Evolutionary conservation across 192 early-diverging fungal genomes (phyloP), one percentile per base, ranked within the genome.

Genomic region (Dissophora ornata): DNA sequence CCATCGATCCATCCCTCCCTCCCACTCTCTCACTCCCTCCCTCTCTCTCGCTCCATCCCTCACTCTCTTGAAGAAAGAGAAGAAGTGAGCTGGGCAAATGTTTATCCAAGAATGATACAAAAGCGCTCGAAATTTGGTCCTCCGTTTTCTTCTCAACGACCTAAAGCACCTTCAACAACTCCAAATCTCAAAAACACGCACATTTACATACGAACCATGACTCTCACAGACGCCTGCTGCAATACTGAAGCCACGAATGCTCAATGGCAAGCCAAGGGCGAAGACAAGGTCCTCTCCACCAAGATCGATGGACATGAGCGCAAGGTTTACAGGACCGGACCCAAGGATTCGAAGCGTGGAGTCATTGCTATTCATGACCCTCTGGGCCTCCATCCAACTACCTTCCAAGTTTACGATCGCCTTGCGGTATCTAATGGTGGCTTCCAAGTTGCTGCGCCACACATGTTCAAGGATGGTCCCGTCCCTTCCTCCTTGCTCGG

Each of bases 381-480:
- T 36, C 89, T 90, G 62, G 91, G 87, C 18, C 65, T 53, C 52
- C 77, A 68, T 69, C 77, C 84, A 12, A 90, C 91, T 40, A 81
- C 82, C n/a, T 57, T 83, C 57, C 92, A 93, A 60, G 84, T 89
- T 40, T 85, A 80, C 63, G 91, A 93, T 61, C 62, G 89, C 87
- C 65, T 82, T 77, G 47, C 86, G 84, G 12, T 82, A 55, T 47
- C 67, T 22, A 9, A 75, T 36, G 54, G 89, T 29, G 80, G 89
- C 13, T 91, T 81, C 71, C 81, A 80, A 26, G 86, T 93, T 1
- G 69, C 87, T 19, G 80, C 90, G 16, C 90, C 90, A 13, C 83
- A 91, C 32, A 62, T 91, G 11, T 82, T 93, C n/a, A n/a, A n/a
- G n/a, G n/a, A n/a, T 13, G 36, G 36, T 29, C 48, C 71, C 18